phyloP scores from a whole-genome alignment of 306 rosid species.

The Benincasa hispida region DNA sequence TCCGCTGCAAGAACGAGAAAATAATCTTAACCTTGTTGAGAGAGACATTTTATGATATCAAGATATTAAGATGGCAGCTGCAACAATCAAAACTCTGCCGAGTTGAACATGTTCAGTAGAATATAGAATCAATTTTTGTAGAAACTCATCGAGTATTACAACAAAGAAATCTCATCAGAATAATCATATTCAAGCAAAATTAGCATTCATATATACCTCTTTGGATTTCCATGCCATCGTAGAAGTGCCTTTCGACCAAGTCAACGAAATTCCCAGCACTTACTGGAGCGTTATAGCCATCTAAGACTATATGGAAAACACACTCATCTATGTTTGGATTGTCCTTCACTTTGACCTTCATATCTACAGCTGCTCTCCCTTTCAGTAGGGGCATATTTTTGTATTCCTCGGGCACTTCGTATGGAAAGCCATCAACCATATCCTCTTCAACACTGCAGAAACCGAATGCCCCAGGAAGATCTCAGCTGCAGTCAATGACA shows the following conservation, averaged over 20 bases:
- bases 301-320: conserved; percentile 83
- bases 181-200: neutral
- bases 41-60: neutral
- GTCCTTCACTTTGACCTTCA: conserved; percentile 98
- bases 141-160: neutral
- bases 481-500: conserved; percentile 99
- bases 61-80: neutral
- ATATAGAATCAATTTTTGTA: neutral
- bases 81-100: neutral
- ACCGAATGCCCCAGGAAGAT: conserved; percentile 99
- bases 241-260: conserved; percentile 85
- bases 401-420: conserved; percentile 81
- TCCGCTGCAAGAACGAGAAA: conserved; percentile 46
- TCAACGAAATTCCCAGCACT: conserved; percentile 91
- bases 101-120: neutral
- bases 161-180: neutral
- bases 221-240: conserved; percentile 96
- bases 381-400: conserved; percentile 69
- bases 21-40: conserved; percentile 1
- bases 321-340: conserved; percentile 70
- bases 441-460: conserved; percentile 99
- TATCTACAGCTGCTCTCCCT: conserved; percentile 94
- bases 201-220: conserved; percentile 54
- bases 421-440: conserved; percentile 94
- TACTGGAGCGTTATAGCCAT: conserved; percentile 91